Conservation (phyloP, 208 protist species). For the Porcisia deanei region DNA sequence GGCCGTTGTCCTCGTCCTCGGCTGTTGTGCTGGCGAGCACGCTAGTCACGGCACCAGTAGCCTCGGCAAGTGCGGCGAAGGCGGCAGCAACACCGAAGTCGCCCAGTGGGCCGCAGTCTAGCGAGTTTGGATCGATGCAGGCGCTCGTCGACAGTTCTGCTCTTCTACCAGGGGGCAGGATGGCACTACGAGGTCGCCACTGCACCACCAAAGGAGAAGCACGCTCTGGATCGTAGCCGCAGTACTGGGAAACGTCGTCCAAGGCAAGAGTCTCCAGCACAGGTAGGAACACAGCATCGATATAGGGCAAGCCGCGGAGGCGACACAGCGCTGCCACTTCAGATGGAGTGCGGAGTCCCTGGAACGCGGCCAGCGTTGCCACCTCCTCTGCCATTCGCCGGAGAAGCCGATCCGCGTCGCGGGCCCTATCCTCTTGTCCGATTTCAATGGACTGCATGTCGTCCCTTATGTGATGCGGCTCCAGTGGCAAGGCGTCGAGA, state of each 20-base stretch:
- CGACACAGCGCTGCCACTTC: constrained; percentile 44
- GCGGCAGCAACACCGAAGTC: constrained; percentile 58
- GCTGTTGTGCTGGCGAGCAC: constrained; percentile 48
- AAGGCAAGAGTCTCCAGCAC: constrained; percentile 43
- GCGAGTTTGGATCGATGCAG: constrained; percentile 38
- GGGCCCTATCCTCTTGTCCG: constrained; percentile 21
- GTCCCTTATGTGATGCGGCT: background rate
- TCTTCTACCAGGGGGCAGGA: constrained; percentile 14
- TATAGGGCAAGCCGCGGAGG: constrained; percentile 47
- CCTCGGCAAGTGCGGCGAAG: constrained; percentile 65
- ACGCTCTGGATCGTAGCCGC: constrained; percentile 17
- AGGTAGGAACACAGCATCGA: constrained; percentile 52
- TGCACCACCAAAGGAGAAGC: constrained; percentile 29
- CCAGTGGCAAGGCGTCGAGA: background rate
- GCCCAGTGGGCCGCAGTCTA: constrained; percentile 36
- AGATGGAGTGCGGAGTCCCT: constrained; percentile 10
- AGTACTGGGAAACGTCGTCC: constrained; percentile 15
- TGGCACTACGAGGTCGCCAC: constrained; percentile 26
- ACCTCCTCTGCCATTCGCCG: constrained; percentile 26
- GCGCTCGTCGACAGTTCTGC: constrained; percentile 30
- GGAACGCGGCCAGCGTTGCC: constrained; percentile 18
- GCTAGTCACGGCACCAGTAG: constrained; percentile 45
- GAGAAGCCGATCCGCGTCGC: constrained; percentile 33
- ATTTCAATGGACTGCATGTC: constrained; percentile 11
- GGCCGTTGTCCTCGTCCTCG: constrained; percentile 40